These are phyloP conservation scores for Botrytis tulipae DNA, from an alignment of 2,329 filamentous ascomycete genomes.

Conservation along the genomic window DNA sequence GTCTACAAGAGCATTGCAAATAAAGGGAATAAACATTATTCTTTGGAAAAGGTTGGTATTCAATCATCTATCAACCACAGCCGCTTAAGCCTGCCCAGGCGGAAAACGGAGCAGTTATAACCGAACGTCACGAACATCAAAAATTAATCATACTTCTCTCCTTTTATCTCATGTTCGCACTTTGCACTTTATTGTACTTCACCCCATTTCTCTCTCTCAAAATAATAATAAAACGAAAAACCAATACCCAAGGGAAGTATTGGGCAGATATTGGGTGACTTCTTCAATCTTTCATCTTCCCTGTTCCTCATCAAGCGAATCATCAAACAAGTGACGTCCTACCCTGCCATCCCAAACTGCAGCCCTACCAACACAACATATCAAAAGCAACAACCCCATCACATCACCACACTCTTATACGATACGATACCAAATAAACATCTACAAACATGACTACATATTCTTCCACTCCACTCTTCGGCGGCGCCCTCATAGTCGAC, in stretches of 20 bases:
- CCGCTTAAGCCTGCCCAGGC: background rate
- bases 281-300: background rate
- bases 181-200: background rate
- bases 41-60: no score
- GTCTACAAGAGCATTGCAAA: no score
- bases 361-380: slow-evolving; percentile 17
- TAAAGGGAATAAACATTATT: no score
- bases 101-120: background rate
- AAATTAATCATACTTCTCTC: background rate
- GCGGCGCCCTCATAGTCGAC: slow-evolving; percentile 68
- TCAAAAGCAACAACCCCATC: slow-evolving; percentile 3
- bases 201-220: no score
- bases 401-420: background rate
- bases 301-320: slow-evolving; percentile 10
- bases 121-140: background rate
- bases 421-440: background rate
- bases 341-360: slow-evolving; percentile 2
- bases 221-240: background rate
- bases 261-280: background rate
- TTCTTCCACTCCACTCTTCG: slow-evolving; percentile 59
- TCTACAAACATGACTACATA: slow-evolving; percentile 10
- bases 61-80: no score
- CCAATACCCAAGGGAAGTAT: background rate
- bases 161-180: background rate
- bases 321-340: slow-evolving; percentile 12